These are phyloP conservation scores for Coemansia sp. DNA, from an alignment of 192 early-diverging fungal species.

Conservation along the genomic window DNA sequence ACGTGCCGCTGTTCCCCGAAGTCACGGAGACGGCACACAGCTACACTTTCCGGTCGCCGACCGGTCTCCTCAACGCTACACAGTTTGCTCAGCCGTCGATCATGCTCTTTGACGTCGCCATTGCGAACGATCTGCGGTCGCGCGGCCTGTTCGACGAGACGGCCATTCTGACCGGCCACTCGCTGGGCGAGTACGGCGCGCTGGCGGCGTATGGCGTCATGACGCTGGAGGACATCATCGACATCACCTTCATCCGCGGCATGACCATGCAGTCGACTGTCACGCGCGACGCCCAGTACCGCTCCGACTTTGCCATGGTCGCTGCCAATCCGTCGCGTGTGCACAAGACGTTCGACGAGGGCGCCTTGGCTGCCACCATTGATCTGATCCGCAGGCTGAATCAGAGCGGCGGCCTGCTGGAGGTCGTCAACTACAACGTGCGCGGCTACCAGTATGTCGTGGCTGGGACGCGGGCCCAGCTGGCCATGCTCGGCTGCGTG, in stretches of 20 bases:
- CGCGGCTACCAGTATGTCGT: slow-evolving; percentile 96
- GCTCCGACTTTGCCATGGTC: slow-evolving; percentile 94
- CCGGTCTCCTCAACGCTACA: slow-evolving; percentile 86
- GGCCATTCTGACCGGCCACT: slow-evolving; percentile 87
- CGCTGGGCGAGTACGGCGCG: slow-evolving; percentile 94
- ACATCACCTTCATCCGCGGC: slow-evolving; percentile 94
- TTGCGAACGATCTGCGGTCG: slow-evolving; percentile 76
- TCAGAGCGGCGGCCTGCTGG: slow-evolving; percentile 62
- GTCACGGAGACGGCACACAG: slow-evolving; percentile 67
- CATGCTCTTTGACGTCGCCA: slow-evolving; percentile 83
- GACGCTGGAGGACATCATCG: slow-evolving; percentile 77
- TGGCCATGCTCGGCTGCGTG: slow-evolving; percentile 72
- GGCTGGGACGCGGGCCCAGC: slow-evolving; percentile 75
- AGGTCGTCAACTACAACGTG: slow-evolving; percentile 98
- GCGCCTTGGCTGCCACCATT: slow-evolving; percentile 61
- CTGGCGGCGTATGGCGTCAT: slow-evolving; percentile 81
- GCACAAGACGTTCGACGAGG: slow-evolving; percentile 71
- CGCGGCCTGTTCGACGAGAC: slow-evolving; percentile 79
- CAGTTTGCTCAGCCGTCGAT: slow-evolving; percentile 96
- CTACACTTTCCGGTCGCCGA: slow-evolving; percentile 83
- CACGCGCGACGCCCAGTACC: slow-evolving; percentile 67
- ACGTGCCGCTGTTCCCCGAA: slow-evolving; percentile 78
- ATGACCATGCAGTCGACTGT: slow-evolving; percentile 98
- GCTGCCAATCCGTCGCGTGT: slow-evolving; percentile 93
- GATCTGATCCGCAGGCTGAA: slow-evolving; percentile 57